Base-by-base conservation (phyloP, 768 basidiomycete species). In the Lactarius hatsudake region DNA sequence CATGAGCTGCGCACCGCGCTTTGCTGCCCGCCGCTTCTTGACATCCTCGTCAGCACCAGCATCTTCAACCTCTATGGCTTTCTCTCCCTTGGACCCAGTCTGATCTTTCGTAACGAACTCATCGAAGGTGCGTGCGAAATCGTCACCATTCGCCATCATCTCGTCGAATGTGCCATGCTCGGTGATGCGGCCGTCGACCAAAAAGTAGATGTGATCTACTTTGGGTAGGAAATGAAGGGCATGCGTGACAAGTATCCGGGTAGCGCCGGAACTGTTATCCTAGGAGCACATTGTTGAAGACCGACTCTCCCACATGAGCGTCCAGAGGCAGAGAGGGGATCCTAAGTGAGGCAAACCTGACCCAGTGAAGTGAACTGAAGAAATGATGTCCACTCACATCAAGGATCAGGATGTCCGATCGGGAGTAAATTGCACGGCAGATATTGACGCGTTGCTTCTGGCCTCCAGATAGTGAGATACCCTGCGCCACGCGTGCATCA, bases 321-420 rank as follows among this genome's bases (percentile, higher is more conserved):
- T 98, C 95, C 13, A 98, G 83, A n/a, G 23, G 94, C 94, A n/a
- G 89, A 91, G 13, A 94, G 80, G 4, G 93, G 93, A 72, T 94
- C 93, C 85, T 88, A 54, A 7, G 57, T 42, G 56, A 23, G 59
- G 58, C 10, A 40, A 6, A 32, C 18, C 18, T 38, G 10, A 28
- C 17, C 48, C 28, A 23, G 30, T 26, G 5, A 30, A n/a, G n/a
- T n/a, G n/a, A n/a, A n/a, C n/a, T n/a, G 6, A 40, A 40, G 15
- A 5, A 4, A 13, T 13, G 48, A n/a, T n/a, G n/a, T n/a, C n/a
- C 48, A 69, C 82, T 30, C 60, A 78, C 78, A 72, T 97, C 94
- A 69, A 96, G 91, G n/a, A 94, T 88, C 72, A 93, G 88, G 68
- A 97, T 88, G 63, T 94, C 91, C 0, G 90, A 87, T 72, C 91